These are phyloP conservation scores for Steccherinum ochraceum DNA, from an alignment of 768 basidiomycete genomes.

Conservation along the genomic window DNA sequence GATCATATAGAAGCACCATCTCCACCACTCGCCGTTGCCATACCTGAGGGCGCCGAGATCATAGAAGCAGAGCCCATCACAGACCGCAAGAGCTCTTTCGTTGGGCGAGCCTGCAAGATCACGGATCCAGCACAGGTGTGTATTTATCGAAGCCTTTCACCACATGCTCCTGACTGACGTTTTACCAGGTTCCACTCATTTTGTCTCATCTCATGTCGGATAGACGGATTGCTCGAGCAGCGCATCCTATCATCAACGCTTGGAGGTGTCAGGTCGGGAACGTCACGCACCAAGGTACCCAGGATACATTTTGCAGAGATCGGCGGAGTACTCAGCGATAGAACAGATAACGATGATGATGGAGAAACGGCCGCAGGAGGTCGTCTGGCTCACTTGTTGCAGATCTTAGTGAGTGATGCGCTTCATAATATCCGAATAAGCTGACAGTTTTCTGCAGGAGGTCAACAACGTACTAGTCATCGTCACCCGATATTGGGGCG, in stretches of 20 bases:
- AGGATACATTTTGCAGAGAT: background rate
- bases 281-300: constrained; percentile 67
- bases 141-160: constrained; percentile 10
- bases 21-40: constrained; percentile 13
- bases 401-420: constrained; percentile 61
- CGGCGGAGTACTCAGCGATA: background rate
- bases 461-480: constrained; percentile 81
- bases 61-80: constrained; percentile 71
- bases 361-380: constrained; percentile 92
- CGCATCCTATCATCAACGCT: constrained; percentile 77
- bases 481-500: constrained; percentile 93
- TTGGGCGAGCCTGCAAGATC: constrained; percentile 80
- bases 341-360: constrained; percentile 87
- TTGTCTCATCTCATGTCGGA: constrained; percentile 66
- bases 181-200: constrained; percentile 55
- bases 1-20: constrained; percentile 10
- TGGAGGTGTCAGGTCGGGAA: constrained; percentile 70
- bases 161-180: constrained; percentile 14
- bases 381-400: constrained; percentile 83
- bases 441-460: constrained; percentile 40
- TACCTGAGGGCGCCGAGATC: constrained; percentile 63
- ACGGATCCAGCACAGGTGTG: constrained; percentile 69
- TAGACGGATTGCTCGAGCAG: constrained; percentile 63
- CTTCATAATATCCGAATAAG: background rate
- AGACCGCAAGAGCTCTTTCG: constrained; percentile 81